Evolutionary conservation across 257 asterid species (phyloP).

Genomic region (Nicotiana sylvestris): DNA sequence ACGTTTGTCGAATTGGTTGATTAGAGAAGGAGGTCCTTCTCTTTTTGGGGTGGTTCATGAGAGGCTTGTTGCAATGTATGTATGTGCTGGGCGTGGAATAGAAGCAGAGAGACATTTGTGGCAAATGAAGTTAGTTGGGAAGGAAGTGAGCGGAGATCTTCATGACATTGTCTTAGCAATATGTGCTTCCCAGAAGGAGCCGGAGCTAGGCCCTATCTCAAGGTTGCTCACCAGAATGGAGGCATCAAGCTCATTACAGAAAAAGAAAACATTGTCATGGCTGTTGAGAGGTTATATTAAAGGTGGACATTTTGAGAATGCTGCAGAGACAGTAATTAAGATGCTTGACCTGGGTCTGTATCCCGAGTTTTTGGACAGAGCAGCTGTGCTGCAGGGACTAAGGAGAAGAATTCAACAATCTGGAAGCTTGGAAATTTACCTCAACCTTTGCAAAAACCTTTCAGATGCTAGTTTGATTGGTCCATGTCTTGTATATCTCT

Average conservation of each 20-base stretch:
- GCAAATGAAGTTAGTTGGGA: slow-evolving; percentile 78
- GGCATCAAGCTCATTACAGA: slow-evolving; percentile 41
- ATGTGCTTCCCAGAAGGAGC: slow-evolving; percentile 79
- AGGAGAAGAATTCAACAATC: slow-evolving; percentile 54
- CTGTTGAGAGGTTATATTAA: slow-evolving; percentile 85
- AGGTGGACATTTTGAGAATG: slow-evolving; percentile 82
- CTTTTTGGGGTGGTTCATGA: slow-evolving; percentile 64
- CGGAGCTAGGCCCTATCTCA: slow-evolving; percentile 46
- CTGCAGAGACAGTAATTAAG: slow-evolving; percentile 66
- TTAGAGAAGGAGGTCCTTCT: slow-evolving; percentile 60
- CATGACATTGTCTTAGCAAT: slow-evolving; percentile 85
- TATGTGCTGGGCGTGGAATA: slow-evolving; percentile 77
- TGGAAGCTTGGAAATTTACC: slow-evolving; percentile 53
- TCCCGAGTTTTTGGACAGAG: slow-evolving; percentile 72
- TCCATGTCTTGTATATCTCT: slow-evolving; percentile 66
- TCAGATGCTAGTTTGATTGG: slow-evolving; percentile 73
- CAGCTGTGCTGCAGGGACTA: slow-evolving; percentile 81
- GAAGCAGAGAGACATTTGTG: slow-evolving; percentile 86
- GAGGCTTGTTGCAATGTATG: slow-evolving; percentile 82
- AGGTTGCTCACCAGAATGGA: slow-evolving; percentile 67
- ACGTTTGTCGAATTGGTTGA: slow-evolving; percentile 53
- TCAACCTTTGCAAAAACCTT: slow-evolving; percentile 66
- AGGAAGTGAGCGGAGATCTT: slow-evolving; percentile 70
- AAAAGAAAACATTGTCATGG: slow-evolving; percentile 77
- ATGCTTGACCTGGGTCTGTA: slow-evolving; percentile 71